Evolutionary conservation across 2,329 filamentous ascomycete species (phyloP).

Genomic region (Lasiodiplodia sp.): DNA sequence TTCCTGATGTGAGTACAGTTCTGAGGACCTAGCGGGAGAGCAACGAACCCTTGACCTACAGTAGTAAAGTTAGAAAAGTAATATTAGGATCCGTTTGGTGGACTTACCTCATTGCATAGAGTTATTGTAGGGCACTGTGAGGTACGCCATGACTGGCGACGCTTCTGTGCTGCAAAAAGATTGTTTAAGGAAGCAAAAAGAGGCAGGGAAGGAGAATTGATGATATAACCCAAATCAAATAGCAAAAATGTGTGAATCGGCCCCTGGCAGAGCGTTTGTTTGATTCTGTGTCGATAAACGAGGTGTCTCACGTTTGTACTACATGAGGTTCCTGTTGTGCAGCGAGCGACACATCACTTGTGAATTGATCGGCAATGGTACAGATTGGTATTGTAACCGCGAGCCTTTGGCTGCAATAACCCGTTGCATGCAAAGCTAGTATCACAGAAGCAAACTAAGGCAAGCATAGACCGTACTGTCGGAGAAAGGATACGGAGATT

Average conservation of each 20-base stretch:
- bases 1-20: not conserved
- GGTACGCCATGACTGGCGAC: not conserved
- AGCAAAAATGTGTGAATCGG: not conserved
- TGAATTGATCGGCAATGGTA: too few relatives aligned
- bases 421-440: too few relatives aligned
- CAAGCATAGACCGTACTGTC: too few relatives aligned
- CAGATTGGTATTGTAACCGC: too few relatives aligned
- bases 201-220: not conserved
- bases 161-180: not conserved
- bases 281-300: not conserved
- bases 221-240: too few relatives aligned
- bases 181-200: not conserved
- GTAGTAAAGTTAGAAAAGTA: not conserved
- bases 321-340: not conserved
- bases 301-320: not conserved
- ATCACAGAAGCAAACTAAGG: too few relatives aligned
- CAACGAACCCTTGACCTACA: not conserved
- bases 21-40: not conserved
- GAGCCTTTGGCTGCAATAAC: too few relatives aligned
- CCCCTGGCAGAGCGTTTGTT: not conserved
- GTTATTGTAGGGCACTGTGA: not conserved
- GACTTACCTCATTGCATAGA: not conserved
- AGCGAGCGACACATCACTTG: too few relatives aligned
- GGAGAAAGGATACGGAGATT: too few relatives aligned
- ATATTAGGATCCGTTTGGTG: not conserved